phyloP scores from a whole-genome alignment of 1,284 basidiomycete species.

The Leccinum cinnamomeum region DNA sequence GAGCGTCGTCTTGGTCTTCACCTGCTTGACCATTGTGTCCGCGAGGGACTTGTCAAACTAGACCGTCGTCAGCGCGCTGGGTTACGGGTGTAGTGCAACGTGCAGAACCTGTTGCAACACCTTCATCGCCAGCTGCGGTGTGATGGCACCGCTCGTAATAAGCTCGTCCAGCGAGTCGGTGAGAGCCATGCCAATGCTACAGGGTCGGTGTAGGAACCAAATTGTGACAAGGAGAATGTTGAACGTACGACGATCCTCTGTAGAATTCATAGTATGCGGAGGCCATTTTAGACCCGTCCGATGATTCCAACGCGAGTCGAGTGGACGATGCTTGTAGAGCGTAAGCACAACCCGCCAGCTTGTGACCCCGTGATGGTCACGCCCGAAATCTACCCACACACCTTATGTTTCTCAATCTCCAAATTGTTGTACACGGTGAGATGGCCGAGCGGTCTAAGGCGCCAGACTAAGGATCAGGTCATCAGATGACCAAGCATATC shows the following conservation, averaged over 20 bases:
- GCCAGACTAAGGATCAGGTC: slow-evolving; percentile 59
- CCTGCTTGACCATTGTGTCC: slow-evolving; percentile 86
- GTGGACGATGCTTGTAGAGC: slow-evolving; percentile 11
- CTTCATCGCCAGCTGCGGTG: slow-evolving; percentile 96
- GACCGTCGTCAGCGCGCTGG: slow-evolving; percentile 7
- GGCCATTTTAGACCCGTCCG: slow-evolving; percentile 50
- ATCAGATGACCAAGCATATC: slow-evolving; percentile 41
- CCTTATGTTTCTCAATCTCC: not conserved
- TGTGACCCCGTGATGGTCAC: slow-evolving; percentile 30
- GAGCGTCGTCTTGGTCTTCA: slow-evolving; percentile 89
- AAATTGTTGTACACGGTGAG: slow-evolving; percentile 3
- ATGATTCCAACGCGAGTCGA: slow-evolving; percentile 12
- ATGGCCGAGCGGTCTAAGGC: slow-evolving; percentile 61
- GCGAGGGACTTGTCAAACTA: slow-evolving; percentile 93
- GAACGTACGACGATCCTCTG: slow-evolving; percentile 81
- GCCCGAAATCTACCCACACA: not conserved
- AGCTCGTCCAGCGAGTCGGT: slow-evolving; percentile 99
- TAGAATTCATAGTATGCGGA: slow-evolving; percentile 91
- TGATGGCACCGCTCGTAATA: slow-evolving; percentile 95
- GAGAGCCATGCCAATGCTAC: slow-evolving; percentile 93
- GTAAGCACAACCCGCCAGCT: not conserved
- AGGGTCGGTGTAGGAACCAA: slow-evolving; percentile 2
- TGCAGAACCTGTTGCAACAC: slow-evolving; percentile 85
- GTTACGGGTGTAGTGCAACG: not conserved
- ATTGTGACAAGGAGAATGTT: slow-evolving; percentile 8